Percentiles rank a stretch among this genome's conserved stretches.
Conservation (phyloP, 345 rosid species). For the Syzygium oleosum region DNA sequence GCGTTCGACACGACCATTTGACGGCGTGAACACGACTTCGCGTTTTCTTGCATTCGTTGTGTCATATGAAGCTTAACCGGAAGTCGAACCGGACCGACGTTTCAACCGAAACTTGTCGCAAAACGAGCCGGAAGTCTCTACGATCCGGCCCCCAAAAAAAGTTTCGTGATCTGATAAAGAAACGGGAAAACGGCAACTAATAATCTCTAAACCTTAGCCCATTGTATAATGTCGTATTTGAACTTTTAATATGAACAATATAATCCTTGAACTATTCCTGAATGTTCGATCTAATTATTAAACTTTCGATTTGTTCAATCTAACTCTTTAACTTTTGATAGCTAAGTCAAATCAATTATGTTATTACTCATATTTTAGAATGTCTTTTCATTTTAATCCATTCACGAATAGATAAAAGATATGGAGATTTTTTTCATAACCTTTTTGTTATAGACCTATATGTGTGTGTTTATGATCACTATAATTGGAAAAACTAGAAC, state of each 20-base stretch:
- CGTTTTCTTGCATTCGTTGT: background rate
- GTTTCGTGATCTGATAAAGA: background rate
- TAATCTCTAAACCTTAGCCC: background rate
- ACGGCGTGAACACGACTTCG: background rate
- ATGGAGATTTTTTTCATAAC: background rate
- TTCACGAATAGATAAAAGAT: background rate
- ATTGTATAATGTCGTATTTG: background rate
- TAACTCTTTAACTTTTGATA: background rate
- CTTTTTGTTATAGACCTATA: background rate
- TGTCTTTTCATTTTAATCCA: background rate
- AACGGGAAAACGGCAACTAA: background rate
- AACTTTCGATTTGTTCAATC: background rate
- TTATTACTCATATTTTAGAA: background rate
- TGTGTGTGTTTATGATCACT: no score
- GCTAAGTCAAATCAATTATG: background rate
- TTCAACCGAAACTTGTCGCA: background rate
- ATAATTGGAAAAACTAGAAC: background rate
- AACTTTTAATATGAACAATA: background rate
- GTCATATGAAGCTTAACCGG: background rate
- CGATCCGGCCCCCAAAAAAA: background rate
- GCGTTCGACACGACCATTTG: background rate
- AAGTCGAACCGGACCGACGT: background rate
- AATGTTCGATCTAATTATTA: background rate
- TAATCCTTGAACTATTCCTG: background rate
- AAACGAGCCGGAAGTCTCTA: background rate